Evolutionary conservation across 1,139 yeast species (phyloP).

Genomic region (Scheffersomyces segobiensis): DNA sequence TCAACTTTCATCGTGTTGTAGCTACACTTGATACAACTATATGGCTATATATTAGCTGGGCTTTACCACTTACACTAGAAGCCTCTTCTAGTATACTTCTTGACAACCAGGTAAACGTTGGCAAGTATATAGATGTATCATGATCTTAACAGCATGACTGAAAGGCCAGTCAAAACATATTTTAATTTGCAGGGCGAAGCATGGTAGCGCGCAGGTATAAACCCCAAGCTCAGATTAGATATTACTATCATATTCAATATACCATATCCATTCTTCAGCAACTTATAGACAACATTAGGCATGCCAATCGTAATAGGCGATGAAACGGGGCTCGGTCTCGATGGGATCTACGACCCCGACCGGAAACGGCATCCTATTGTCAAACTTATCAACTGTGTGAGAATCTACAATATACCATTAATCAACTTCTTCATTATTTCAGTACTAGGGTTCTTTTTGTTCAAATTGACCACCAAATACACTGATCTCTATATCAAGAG

Average conservation of each 20-base stretch:
- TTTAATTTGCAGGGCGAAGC: not conserved
- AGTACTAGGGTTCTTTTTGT: conserved; percentile 48
- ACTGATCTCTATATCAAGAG: conserved; percentile 64
- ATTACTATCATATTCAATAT: not conserved
- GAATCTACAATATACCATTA: conserved; percentile 48
- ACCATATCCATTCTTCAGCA: not conserved
- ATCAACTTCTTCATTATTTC: conserved; percentile 55
- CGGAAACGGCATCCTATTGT: conserved; percentile 15
- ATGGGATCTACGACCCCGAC: not conserved
- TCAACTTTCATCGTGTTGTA: not conserved
- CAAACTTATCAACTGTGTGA: conserved; percentile 31
- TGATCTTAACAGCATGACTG: not conserved
- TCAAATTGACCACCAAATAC: conserved; percentile 57
- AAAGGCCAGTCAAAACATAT: not conserved
- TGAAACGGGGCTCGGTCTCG: conserved; percentile 5
- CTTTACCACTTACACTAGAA: not conserved
- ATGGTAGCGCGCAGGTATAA: not conserved
- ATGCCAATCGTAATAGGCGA: conserved; percentile 28
- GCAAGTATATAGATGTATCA: not conserved
- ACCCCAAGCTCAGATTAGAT: not conserved
- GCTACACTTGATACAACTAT: not conserved
- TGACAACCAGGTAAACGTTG: not conserved
- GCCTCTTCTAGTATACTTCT: not conserved
- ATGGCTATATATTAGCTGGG: not conserved
- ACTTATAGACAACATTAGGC: not conserved